Percentiles rank a stretch among this genome's conserved stretches.
phyloP scores from a whole-genome alignment of 179 eudicot genomes.

The Beta macrorhiza region DNA sequence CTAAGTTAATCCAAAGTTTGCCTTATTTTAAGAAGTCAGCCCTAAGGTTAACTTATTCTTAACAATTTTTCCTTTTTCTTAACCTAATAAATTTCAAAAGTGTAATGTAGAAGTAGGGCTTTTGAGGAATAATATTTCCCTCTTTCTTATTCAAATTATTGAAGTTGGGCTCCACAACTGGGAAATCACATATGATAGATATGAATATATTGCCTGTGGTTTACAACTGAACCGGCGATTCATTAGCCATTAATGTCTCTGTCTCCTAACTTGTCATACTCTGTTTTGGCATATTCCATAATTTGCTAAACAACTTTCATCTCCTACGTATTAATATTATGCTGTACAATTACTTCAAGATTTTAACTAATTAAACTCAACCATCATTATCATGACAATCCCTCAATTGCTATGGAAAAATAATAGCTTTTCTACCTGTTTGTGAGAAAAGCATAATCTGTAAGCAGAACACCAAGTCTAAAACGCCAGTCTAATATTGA shows the following conservation, averaged over 20 bases:
- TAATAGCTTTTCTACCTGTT: background rate
- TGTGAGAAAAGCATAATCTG: no score
- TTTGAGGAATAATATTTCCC: background rate
- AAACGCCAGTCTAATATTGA: background rate
- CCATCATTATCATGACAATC: background rate
- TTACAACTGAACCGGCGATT: background rate
- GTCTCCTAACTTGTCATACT: no score
- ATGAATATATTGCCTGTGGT: background rate
- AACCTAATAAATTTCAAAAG: background rate
- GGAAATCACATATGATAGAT: background rate
- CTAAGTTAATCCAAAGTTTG: no score
- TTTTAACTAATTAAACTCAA: background rate
- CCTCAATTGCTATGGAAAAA: background rate
- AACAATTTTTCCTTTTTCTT: no score
- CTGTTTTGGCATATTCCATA: no score
- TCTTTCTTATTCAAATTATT: no score
- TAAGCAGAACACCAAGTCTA: background rate
- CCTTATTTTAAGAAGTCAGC: no score
- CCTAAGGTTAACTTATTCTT: no score
- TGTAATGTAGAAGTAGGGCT: background rate
- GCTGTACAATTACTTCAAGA: background rate
- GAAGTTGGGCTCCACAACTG: background rate
- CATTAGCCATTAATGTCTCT: background rate
- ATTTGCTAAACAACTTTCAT: background rate
- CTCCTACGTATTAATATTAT: background rate